A percentile compares a stretch with the other conserved stretches of the same genome.
phyloP scores from a whole-genome alignment of 768 basidiomycete species.

The Macrolepiota dolichaula region DNA sequence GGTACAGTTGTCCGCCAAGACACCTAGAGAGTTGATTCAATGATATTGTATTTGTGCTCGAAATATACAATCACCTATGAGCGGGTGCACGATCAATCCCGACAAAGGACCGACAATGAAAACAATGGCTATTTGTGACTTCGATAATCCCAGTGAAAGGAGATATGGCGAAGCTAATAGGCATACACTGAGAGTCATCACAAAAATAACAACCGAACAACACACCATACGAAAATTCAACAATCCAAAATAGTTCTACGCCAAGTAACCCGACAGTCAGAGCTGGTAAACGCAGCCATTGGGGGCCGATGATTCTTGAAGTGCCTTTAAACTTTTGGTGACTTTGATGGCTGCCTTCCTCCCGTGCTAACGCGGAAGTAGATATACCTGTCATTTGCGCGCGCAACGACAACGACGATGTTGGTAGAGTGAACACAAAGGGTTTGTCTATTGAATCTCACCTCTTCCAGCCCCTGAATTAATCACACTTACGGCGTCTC shows the following conservation, averaged over 20 bases:
- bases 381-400: constrained; percentile 49
- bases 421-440: neutral
- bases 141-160: constrained; percentile 82
- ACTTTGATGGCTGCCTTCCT: constrained; percentile 31
- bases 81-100: constrained; percentile 86
- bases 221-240: constrained; percentile 89
- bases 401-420: neutral
- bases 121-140: constrained; percentile 84
- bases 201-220: constrained; percentile 10
- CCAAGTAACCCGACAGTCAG: constrained; percentile 81
- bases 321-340: constrained; percentile 43
- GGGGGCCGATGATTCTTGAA: constrained; percentile 63
- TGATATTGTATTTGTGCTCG: neutral
- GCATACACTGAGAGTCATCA: neutral
- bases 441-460: neutral
- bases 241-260: constrained; percentile 88
- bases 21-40: constrained; percentile 34
- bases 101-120: constrained; percentile 91
- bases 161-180: constrained; percentile 76
- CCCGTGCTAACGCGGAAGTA: constrained; percentile 41
- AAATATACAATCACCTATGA: constrained; percentile 57
- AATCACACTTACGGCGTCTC: too few species aligned
- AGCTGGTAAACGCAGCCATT: constrained; percentile 61
- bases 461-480: too few species aligned
- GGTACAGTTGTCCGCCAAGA: constrained; percentile 81